Evolutionary conservation across 2,329 filamentous ascomycete genomes (phyloP).

Genomic region (Xylariaceae sp.): DNA sequence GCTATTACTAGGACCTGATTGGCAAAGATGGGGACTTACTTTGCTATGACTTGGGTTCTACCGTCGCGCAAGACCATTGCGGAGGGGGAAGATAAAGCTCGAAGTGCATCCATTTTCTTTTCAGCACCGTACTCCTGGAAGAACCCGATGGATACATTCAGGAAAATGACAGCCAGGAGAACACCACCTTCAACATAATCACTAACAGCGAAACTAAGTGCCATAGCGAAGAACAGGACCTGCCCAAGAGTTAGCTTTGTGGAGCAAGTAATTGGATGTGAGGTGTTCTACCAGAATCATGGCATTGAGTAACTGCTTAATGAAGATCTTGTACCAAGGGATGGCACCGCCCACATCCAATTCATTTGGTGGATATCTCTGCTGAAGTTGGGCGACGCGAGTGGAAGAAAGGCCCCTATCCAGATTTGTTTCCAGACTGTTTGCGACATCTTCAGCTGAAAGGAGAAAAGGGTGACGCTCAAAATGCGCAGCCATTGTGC

Average conservation of each 20-base stretch:
- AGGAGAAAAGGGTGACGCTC: conserved; percentile 66
- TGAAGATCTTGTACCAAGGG: conserved; percentile 72
- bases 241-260: conserved; percentile 54
- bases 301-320: conserved; percentile 76
- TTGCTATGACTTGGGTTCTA: conserved; percentile 61
- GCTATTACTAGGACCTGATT: conserved; percentile 11
- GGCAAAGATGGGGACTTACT: conserved; percentile 49
- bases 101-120: conserved; percentile 69
- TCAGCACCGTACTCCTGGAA: conserved; percentile 69
- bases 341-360: conserved; percentile 72
- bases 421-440: conserved; percentile 65
- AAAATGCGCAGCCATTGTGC: conserved; percentile 53
- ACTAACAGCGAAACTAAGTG: conserved; percentile 68
- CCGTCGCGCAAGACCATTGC: conserved; percentile 67
- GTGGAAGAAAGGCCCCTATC: conserved; percentile 69
- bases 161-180: conserved; percentile 68
- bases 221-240: conserved; percentile 81
- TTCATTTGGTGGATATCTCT: conserved; percentile 70
- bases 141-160: conserved; percentile 74
- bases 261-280: neutral
- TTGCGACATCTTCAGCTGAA: conserved; percentile 64
- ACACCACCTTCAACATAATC: conserved; percentile 73
- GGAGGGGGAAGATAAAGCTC: conserved; percentile 66
- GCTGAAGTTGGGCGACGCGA: conserved; percentile 64
- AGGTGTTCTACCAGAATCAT: conserved; percentile 70